phyloP scores from a whole-genome alignment of 1,139 yeast genomes.

The Suhomyces bokatorum region DNA sequence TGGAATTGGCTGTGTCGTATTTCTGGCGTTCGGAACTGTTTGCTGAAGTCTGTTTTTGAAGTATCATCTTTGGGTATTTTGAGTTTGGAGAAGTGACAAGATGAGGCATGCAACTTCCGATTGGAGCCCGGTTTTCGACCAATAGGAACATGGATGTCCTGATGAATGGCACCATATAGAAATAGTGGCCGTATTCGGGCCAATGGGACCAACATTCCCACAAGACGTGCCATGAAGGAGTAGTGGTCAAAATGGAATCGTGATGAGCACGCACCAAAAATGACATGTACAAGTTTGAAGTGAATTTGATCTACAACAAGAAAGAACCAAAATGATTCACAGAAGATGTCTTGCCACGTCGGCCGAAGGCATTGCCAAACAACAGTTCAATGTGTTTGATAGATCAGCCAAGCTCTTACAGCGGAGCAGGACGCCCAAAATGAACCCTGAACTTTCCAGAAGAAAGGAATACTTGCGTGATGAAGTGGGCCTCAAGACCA shows the following conservation, averaged over 20 bases:
- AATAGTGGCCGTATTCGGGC: not conserved
- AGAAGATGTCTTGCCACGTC: constrained; percentile 27
- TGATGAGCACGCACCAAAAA: constrained; percentile 1
- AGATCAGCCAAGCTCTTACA: constrained; percentile 60
- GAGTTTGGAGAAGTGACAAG: too few relatives aligned
- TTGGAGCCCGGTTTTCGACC: too few relatives aligned
- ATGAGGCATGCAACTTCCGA: too few relatives aligned
- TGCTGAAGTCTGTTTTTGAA: constrained; percentile 4
- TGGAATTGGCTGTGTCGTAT: constrained; percentile 10
- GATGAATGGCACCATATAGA: not conserved
- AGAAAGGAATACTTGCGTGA: constrained; percentile 74
- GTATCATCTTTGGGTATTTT: too few relatives aligned
- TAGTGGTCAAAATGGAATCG: not conserved
- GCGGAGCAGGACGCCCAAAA: constrained; percentile 25
- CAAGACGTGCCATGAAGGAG: not conserved
- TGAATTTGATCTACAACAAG: not conserved
- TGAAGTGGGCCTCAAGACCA: constrained; percentile 71
- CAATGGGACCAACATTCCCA: not conserved
- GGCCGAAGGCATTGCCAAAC: constrained; percentile 21
- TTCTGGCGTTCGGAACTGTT: not conserved
- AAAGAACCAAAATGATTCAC: constrained; percentile 1
- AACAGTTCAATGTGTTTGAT: constrained; percentile 64
- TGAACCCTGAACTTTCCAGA: constrained; percentile 46
- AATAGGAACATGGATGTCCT: too few relatives aligned
- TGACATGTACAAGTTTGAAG: not conserved